Evolutionary conservation across 2,329 filamentous ascomycete species (phyloP), one percentile per base, ranked within the genome.

Genomic region (Aspergillus bombycis): DNA sequence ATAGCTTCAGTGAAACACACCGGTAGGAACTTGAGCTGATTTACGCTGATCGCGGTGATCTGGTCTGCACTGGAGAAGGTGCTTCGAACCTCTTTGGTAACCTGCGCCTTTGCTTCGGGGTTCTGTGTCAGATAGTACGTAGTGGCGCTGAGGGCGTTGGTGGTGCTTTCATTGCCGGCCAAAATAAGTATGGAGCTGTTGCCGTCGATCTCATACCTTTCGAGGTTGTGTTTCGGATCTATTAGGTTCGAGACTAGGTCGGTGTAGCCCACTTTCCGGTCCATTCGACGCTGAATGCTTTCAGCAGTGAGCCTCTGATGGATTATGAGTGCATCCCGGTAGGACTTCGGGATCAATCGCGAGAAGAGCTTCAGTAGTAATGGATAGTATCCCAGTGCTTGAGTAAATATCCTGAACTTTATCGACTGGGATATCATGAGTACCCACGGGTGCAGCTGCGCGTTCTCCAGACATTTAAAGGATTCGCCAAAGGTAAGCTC

Each of bases 1-100:
- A 74, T 30, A 10, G 65, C 57, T 57, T 74, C 72, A 21, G 63
- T 63, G n/a, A 70, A 41, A 26, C 71, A 67, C n/a, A 68, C 69
- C 4, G 57, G 57, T 3, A 74, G 57, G 52, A 71, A 72, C 14
- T 53, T 46, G 11, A 70, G 57, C 7, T 59, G 30, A 12, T 28
- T 21, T 21, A 34, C 38, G 23, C 14, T 12, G 12, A 32, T 45
- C 2, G 34, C 21, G 4, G 28, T 46, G 11, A 55, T 60, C 10
- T 60, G 50, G 2, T 28, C 48, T 16, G 43, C 16, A 8, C 19
- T 8, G 16, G 21, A 38, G 41, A 60, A 55, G 1, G 48, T 16
- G 7, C 8, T 32, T 8, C 50, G 58, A 19, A 55, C 43, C 32
- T 55, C 38, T 14, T 34, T n/a, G n/a, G 11, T 8, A 9, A 60